phyloP scores from a whole-genome alignment of 2,329 filamentous ascomycete species.

The Cyphellophora attinorum region DNA sequence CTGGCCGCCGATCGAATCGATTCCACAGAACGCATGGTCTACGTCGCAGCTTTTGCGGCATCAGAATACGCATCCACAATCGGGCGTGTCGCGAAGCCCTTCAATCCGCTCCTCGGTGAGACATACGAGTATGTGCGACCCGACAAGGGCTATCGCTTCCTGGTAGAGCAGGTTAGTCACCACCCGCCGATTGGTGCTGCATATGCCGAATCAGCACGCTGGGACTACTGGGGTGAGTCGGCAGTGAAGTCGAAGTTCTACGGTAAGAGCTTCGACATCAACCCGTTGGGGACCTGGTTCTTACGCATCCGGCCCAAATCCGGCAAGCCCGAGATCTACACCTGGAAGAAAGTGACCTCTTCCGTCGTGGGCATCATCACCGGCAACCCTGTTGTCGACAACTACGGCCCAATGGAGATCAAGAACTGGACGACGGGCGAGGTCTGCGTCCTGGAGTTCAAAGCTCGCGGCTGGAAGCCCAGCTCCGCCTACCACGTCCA shows the following conservation, averaged over 20 bases:
- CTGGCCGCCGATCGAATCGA: constrained; percentile 75
- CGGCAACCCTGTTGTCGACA: constrained; percentile 91
- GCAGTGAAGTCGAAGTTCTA: constrained; percentile 95
- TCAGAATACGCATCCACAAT: constrained; percentile 97
- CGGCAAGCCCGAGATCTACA: constrained; percentile 79
- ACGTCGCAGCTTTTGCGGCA: constrained; percentile 89
- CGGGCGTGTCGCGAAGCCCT: constrained; percentile 92
- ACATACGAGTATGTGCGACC: constrained; percentile 94
- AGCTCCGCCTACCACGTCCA: constrained; percentile 80
- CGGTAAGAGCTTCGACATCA: constrained; percentile 94
- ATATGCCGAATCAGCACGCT: constrained; percentile 82
- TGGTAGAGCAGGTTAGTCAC: constrained; percentile 96
- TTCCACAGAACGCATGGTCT: constrained; percentile 83
- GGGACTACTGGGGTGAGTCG: constrained; percentile 96
- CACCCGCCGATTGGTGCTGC: constrained; percentile 92
- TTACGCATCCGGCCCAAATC: constrained; percentile 67
- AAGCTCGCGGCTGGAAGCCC: constrained; percentile 90
- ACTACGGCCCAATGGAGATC: constrained; percentile 94
- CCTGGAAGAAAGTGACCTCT: constrained; percentile 97
- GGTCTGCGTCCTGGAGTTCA: constrained; percentile 82
- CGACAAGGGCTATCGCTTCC: constrained; percentile 96
- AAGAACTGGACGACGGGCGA: constrained; percentile 97
- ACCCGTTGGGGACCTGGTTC: constrained; percentile 95
- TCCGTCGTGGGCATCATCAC: constrained; percentile 98
- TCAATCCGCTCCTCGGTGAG: constrained; percentile 91